phyloP scores from a whole-genome alignment of 225 moss, liverwort and hornwort genomes.

The Lunularia cruciata region DNA sequence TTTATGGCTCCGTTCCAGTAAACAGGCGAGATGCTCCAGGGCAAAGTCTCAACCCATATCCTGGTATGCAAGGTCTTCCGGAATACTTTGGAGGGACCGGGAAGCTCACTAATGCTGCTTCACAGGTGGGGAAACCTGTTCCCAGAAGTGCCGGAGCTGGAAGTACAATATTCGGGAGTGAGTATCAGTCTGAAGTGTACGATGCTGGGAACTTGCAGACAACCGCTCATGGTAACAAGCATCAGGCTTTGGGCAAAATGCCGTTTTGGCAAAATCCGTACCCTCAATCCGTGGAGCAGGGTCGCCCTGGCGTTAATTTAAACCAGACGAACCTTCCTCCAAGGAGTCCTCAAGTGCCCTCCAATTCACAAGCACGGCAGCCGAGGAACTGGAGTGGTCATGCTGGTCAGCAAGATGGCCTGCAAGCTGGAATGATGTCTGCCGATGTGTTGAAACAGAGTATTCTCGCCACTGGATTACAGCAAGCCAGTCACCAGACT shows the following conservation, averaged over 20 bases:
- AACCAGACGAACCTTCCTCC: slow-evolving; percentile 56
- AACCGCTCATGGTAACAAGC: slow-evolving; percentile 35
- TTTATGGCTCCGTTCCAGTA: slow-evolving; percentile 56
- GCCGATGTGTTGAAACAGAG: slow-evolving; percentile 70
- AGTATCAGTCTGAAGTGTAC: slow-evolving; percentile 58
- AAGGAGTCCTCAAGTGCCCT: slow-evolving; percentile 54
- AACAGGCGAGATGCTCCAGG: slow-evolving; percentile 57
- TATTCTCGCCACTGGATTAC: slow-evolving; percentile 54
- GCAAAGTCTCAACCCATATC: slow-evolving; percentile 56
- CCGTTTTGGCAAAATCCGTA: slow-evolving; percentile 82
- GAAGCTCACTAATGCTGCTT: slow-evolving; percentile 51
- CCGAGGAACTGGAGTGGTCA: slow-evolving; percentile 62
- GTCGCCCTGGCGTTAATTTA: slow-evolving; percentile 45
- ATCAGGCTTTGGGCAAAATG: slow-evolving; percentile 73
- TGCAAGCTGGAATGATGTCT: slow-evolving; percentile 71
- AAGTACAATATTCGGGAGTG: slow-evolving; percentile 56
- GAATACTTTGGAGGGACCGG: slow-evolving; percentile 56
- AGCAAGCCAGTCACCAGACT: slow-evolving; percentile 31
- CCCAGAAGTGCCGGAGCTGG: slow-evolving; percentile 73
- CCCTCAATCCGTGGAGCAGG: slow-evolving; percentile 49
- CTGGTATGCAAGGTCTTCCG: slow-evolving; percentile 60
- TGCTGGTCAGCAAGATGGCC: slow-evolving; percentile 66
- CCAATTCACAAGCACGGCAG: slow-evolving; percentile 58
- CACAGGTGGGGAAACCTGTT: slow-evolving; percentile 76
- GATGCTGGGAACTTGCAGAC: slow-evolving; percentile 47